Base-by-base conservation (phyloP, 2,329 filamentous ascomycete species). In the Aspergillus ochraceoroseus region DNA sequence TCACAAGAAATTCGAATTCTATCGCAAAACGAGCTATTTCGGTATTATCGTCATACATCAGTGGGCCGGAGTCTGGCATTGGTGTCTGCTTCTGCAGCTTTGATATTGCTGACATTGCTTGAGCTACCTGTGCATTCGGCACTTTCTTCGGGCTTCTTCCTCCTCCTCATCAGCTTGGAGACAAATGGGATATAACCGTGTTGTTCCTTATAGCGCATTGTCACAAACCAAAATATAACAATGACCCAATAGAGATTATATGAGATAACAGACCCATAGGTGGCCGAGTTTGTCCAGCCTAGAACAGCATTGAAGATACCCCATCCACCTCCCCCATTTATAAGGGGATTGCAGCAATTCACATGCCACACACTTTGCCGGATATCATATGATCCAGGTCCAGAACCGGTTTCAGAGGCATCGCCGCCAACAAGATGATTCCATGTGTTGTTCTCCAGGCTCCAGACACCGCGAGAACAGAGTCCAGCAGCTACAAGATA, bases 211-310 rank as follows among this genome's bases (percentile, higher is more conserved):
- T 79, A 86, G 28, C 82, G 73, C 71, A 90, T 74, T 22, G 68
- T 51, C 9, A 79, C 46, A 58, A 90, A 85, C 4, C 73, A 74
- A 11, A 72, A 46, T 41, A 87, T 87, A 49, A 87, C 73, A 6
- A 70, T 71, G 35, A 92, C 66, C 88, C 87, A 95, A 70, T 94
- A 94, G 11, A 90, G 43, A 60, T 92, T 94, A 69, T 94, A 94
- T 1, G 84, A 81, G 48, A 94, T 80, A 48, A 94, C 83, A 1
- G 85, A 89, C 37, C 87, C 87, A 55, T 90, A 88, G 2, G 87
- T 94, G 4, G 86, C 88, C 9, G 84, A 87, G 68, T 94, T 94
- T 46, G 81, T 77, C 88, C 88, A 95, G 43, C 88, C 87, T 7
- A 94, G 72, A 38, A 94, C 73, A 43, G 85, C 80, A 55, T 94